phyloP scores from a whole-genome alignment of 2,329 filamentous ascomycete species.

The Beauveria scarabaeidicola region DNA sequence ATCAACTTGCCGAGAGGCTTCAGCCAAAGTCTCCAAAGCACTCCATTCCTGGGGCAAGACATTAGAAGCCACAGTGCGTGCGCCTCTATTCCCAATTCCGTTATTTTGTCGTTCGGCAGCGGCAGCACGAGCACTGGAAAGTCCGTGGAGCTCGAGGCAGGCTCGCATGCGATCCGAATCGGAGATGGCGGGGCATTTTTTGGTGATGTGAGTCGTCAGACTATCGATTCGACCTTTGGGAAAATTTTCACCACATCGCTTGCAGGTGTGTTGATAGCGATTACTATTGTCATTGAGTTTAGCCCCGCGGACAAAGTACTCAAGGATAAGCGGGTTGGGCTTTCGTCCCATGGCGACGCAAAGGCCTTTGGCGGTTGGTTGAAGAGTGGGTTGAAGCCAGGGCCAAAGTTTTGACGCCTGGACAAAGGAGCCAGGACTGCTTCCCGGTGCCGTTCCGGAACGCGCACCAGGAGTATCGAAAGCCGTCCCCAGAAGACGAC shows the following conservation, averaged over 20 bases:
- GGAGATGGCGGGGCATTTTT: constrained; percentile 75
- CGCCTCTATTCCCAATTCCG: constrained; percentile 21
- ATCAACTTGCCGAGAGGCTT: constrained; percentile 76
- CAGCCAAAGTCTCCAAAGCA: constrained; percentile 76
- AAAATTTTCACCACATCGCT: constrained; percentile 78
- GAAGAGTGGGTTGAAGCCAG: background rate
- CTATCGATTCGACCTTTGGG: constrained; percentile 83
- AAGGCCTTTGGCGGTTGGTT: background rate
- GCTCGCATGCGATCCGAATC: constrained; percentile 68
- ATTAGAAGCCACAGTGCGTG: constrained; percentile 19
- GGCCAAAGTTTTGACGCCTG: background rate
- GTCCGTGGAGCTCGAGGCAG: constrained; percentile 62
- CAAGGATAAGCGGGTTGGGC: constrained; percentile 75
- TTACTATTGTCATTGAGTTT: constrained; percentile 88
- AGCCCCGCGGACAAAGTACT: constrained; percentile 79
- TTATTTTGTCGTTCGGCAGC: constrained; percentile 23
- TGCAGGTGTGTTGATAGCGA: constrained; percentile 86
- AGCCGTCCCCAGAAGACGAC: constrained; percentile 8
- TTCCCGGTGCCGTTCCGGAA: constrained; percentile 1
- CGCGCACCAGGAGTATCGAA: background rate
- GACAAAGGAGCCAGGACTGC: background rate
- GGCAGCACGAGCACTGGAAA: constrained; percentile 41
- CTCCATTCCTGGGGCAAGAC: constrained; percentile 58
- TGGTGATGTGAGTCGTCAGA: constrained; percentile 71
- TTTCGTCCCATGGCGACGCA: constrained; percentile 61